Evolutionary conservation across 108 stramenopile species (phyloP).

Genomic region (Skeletonema marinoi): DNA sequence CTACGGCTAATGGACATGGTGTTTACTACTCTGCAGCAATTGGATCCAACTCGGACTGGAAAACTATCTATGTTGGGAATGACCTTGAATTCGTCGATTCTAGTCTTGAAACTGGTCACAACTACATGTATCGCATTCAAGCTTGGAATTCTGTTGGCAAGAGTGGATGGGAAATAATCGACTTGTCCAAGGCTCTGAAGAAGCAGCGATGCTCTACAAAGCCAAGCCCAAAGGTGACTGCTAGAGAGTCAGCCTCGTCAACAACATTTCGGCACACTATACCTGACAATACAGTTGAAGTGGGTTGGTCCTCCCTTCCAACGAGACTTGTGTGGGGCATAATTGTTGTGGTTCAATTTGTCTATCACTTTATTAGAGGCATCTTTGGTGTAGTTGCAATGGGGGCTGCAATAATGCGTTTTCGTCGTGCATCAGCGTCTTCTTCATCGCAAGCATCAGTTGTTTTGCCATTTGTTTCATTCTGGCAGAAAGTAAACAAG

Average conservation of each 20-base stretch:
- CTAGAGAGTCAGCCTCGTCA: not conserved
- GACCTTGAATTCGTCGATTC: constrained; percentile 50
- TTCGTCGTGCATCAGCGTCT: constrained; percentile 41
- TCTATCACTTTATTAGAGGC: constrained; percentile 21
- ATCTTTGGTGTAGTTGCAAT: constrained; percentile 41
- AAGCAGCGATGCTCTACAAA: constrained; percentile 42
- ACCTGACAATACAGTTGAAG: not conserved
- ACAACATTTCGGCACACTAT: constrained; percentile 9
- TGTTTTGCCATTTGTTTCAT: constrained; percentile 38
- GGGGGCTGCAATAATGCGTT: constrained; percentile 45
- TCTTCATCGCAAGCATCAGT: constrained; percentile 30
- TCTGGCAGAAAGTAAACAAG: constrained; percentile 42
- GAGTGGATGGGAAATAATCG: constrained; percentile 47
- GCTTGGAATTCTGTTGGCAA: constrained; percentile 60
- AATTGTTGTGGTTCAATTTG: constrained; percentile 17
- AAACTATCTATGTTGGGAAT: constrained; percentile 42
- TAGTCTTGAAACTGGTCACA: constrained; percentile 32
- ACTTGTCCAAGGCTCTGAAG: constrained; percentile 25
- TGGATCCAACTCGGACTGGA: constrained; percentile 36
- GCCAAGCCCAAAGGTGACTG: constrained; percentile 8
- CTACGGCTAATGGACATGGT: not conserved
- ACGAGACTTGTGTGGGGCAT: constrained; percentile 17
- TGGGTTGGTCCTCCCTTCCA: constrained; percentile 26
- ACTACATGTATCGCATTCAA: constrained; percentile 54
- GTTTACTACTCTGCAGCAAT: not conserved